These are phyloP conservation scores for Ophiocordyceps camponoti-floridani DNA, from an alignment of 2,329 filamentous ascomycete species.

Conservation along the genomic window DNA sequence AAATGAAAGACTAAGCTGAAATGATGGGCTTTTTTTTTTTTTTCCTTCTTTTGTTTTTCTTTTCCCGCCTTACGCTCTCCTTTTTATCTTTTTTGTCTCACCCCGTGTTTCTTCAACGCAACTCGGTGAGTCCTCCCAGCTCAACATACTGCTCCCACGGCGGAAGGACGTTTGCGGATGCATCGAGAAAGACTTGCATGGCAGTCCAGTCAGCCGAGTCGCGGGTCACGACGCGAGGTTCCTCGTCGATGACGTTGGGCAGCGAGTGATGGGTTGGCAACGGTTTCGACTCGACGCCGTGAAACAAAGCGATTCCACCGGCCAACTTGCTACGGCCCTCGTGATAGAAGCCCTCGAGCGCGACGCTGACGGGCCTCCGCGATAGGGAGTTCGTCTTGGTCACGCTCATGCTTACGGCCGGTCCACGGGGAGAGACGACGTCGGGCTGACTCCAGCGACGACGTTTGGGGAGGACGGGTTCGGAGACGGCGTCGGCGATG, in stretches of 20 bases:
- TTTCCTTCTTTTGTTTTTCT: neutral
- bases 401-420: neutral
- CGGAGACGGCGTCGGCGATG: constrained; percentile 3
- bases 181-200: constrained; percentile 18
- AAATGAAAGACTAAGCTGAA: neutral
- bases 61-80: neutral
- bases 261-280: constrained; percentile 2
- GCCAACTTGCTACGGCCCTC: constrained; percentile 4
- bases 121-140: constrained; percentile 24
- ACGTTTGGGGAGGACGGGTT: constrained; percentile 6
- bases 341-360: constrained; percentile 9
- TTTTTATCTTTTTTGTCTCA: neutral
- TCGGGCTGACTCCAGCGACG: constrained; percentile 11
- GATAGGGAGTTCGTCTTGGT: constrained; percentile 5
- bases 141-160: constrained; percentile 29
- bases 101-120: constrained; percentile 6
- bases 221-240: constrained; percentile 8
- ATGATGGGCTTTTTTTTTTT: neutral
- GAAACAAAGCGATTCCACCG: neutral
- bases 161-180: constrained; percentile 10
- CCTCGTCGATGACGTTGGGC: constrained; percentile 8
- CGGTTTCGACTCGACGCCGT: constrained; percentile 2
- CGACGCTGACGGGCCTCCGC: constrained; percentile 11
- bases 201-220: constrained; percentile 18
- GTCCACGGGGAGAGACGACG: neutral